Evolutionary conservation across 768 basidiomycete genomes (phyloP).

Genomic region (Favolaschia claudopus): DNA sequence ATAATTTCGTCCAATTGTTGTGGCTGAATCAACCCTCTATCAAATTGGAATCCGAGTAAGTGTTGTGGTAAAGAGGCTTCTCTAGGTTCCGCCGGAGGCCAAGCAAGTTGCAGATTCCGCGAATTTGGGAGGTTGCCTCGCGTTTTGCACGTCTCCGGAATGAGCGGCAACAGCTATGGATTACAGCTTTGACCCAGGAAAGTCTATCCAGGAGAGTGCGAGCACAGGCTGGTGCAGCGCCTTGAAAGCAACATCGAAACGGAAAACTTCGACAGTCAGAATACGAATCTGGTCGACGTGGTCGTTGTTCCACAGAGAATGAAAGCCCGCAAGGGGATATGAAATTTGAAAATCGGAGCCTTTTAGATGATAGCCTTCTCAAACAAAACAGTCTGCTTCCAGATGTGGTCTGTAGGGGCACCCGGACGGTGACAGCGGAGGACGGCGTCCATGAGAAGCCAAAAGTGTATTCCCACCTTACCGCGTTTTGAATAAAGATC

Average conservation of each 20-base stretch:
- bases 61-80: not conserved
- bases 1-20: too few relatives aligned
- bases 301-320: not conserved
- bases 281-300: constrained; percentile 6
- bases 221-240: constrained; percentile 27
- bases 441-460: not conserved
- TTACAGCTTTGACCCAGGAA: constrained; percentile 16
- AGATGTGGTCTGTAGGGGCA: constrained; percentile 9
- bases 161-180: not conserved
- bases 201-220: constrained; percentile 18
- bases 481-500: not conserved
- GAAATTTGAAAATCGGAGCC: constrained; percentile 11
- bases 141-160: not conserved
- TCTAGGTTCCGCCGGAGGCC: too few relatives aligned
- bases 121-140: constrained; percentile 20
- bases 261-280: constrained; percentile 20
- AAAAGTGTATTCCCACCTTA: not conserved
- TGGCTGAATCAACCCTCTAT: constrained; percentile 1
- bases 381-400: constrained; percentile 6
- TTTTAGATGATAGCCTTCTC: not conserved
- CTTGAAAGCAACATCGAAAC: constrained; percentile 13
- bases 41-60: not conserved
- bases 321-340: constrained; percentile 15
- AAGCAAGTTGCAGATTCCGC: constrained; percentile 15
- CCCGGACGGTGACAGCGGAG: not conserved